Evolutionary conservation across 495 filamentous ascomycete species (phyloP).

Genomic region (Penicilliopsis zonata): DNA sequence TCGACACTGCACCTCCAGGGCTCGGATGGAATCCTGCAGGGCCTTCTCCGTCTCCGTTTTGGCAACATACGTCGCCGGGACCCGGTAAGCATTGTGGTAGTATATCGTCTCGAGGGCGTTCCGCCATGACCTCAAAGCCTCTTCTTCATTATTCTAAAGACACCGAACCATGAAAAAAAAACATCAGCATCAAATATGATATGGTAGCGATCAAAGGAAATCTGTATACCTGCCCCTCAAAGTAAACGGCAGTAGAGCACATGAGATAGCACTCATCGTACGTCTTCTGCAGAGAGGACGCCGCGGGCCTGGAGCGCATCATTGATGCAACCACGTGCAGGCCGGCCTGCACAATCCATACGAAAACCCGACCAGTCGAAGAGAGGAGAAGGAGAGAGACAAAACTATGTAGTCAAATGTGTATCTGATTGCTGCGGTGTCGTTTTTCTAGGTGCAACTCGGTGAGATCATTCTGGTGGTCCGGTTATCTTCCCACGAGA

Average conservation of each 20-base stretch:
- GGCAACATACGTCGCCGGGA: constrained; percentile 56
- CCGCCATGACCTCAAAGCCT: constrained; percentile 88
- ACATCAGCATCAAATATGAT: constrained; percentile 3
- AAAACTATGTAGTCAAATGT: background rate
- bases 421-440: too few species aligned
- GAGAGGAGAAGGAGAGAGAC: background rate
- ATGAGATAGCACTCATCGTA: constrained; percentile 93
- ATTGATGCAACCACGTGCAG: constrained; percentile 24
- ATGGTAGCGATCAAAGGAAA: too few species aligned
- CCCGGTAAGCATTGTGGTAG: constrained; percentile 68
- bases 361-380: background rate
- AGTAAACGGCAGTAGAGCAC: constrained; percentile 91
- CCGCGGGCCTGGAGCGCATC: constrained; percentile 68
- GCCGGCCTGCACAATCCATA: constrained; percentile 18
- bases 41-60: constrained; percentile 77
- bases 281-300: constrained; percentile 84
- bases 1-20: constrained; percentile 86
- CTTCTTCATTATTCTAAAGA: constrained; percentile 73
- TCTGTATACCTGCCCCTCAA: constrained; percentile 86
- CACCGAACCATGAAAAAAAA: constrained; percentile 1
- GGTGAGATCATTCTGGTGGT: too few species aligned
- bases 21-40: constrained; percentile 65
- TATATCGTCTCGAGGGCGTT: constrained; percentile 85
- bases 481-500: too few species aligned
- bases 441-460: background rate